Evolutionary conservation across 345 rosid genomes (phyloP), one percentile per base, ranked within the genome.

Genomic region (Euphorbia lathyris): DNA sequence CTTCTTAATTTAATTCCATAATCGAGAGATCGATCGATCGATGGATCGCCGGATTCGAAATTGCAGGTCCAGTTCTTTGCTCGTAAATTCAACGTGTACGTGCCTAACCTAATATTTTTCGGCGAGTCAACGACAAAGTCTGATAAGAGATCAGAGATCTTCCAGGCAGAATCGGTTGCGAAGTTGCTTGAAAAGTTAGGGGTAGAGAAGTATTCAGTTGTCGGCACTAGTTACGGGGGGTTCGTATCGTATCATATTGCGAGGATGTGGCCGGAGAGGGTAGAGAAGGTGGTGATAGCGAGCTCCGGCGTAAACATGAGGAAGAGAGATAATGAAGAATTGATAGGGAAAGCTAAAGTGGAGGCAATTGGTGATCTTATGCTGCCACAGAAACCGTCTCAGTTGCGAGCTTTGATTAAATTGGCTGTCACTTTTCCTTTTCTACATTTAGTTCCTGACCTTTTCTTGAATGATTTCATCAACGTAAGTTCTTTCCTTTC

Each of bases 141-240:
- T 5, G 11, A 69, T 3, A 82, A 83, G 20, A 80, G 98, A 66
- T 81, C 96, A 0, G 98, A 94, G 85, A 43, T 86, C 14, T 94
- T 91, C 45, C 92, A 94, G 82, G 98, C 96, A 17, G 71, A 66
- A 9, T 76, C 80, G 3, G 70, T 91, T 29, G 88, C 40, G 43
- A 90, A 85, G 65, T 70, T 91, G 70, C 77, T 90, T 17, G 88
- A 86, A 55, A 83, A 70, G 51, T 25, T 86, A 22, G 84, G 80
- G 11, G 79, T 88, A 48, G 66, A 72, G 52, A 85, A 77, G 79
- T 94, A 74, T 34, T 72, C 77, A 26, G 79, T 94, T 0, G 69
- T 82, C 69, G 97, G 98, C 22, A 94, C 97, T 9, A 94, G 98
- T 78, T 93, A 93, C 43, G 98, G 98, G 0, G 98, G 98, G 40